Conservation (phyloP, 75 land plant species). For the Sequoia sempervirens region DNA sequence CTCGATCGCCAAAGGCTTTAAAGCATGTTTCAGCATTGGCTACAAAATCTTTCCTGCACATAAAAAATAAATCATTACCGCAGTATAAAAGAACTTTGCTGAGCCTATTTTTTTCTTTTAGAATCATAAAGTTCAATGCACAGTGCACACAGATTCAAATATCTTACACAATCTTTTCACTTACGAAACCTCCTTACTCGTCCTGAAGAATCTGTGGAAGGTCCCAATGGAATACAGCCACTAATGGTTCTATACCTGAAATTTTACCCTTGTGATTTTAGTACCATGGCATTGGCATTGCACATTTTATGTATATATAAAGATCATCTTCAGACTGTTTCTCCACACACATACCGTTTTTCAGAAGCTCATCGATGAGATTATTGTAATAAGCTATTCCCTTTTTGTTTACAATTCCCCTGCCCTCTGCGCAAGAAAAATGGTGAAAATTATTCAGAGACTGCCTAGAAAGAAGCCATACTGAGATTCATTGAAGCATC, state of each 20-base stretch:
- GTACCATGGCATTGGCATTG: neutral
- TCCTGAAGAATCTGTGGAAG: slow-evolving; percentile 2
- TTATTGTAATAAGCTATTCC: slow-evolving; percentile 70
- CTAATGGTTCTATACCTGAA: slow-evolving; percentile 35
- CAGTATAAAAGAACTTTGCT: neutral
- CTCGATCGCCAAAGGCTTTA: slow-evolving; percentile 9
- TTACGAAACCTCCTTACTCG: neutral
- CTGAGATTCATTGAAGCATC: too few relatives aligned
- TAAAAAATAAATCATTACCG: neutral
- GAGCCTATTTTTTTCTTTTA: neutral
- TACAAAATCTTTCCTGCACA: slow-evolving; percentile 9
- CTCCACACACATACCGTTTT: slow-evolving; percentile 16
- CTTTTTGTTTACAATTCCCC: slow-evolving; percentile 39
- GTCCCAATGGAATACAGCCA: neutral
- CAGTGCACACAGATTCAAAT: neutral
- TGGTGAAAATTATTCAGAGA: too few relatives aligned
- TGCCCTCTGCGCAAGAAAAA: slow-evolving; percentile 18
- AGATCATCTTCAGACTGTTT: neutral
- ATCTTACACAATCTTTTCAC: neutral
- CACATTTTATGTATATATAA: neutral
- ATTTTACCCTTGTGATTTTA: neutral
- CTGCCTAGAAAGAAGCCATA: too few relatives aligned
- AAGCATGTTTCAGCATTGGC: neutral
- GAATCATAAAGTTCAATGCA: neutral
- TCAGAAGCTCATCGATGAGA: slow-evolving; percentile 53